Evolutionary conservation across 768 basidiomycete genomes (phyloP).

Genomic region (Serpula lacrymans): DNA sequence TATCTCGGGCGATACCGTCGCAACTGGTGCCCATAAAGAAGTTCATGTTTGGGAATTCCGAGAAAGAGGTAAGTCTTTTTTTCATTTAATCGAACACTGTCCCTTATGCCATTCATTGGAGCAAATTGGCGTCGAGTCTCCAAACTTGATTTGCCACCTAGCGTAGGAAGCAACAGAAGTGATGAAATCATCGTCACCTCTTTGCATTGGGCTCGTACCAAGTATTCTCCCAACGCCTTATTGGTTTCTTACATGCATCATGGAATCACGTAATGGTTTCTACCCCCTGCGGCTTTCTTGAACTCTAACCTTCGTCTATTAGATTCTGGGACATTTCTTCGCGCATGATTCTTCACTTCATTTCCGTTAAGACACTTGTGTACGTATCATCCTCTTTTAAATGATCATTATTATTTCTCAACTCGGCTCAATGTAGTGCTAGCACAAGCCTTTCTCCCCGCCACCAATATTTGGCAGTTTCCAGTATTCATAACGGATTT

Average conservation of each 20-base stretch:
- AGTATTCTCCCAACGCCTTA: not conserved
- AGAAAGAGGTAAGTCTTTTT: not conserved
- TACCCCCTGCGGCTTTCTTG: not conserved
- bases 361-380: not conserved
- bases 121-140: not conserved
- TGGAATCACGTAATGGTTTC: not conserved
- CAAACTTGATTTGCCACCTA: not conserved
- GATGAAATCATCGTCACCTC: not conserved
- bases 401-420: too few relatives aligned
- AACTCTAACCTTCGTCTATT: not conserved
- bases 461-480: not conserved
- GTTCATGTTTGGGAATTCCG: not conserved
- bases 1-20: not conserved
- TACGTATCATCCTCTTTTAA: too few relatives aligned
- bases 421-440: too few relatives aligned
- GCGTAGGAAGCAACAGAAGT: not conserved
- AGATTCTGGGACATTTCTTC: not conserved
- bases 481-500: not conserved
- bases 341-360: not conserved
- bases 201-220: not conserved
- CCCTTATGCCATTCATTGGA: not conserved
- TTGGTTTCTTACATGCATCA: not conserved
- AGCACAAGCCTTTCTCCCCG: not conserved
- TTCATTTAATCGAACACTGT: not conserved
- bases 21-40: not conserved